phyloP scores from a whole-genome alignment of 106 monocot species.

The Dendrobium huoshanense region DNA sequence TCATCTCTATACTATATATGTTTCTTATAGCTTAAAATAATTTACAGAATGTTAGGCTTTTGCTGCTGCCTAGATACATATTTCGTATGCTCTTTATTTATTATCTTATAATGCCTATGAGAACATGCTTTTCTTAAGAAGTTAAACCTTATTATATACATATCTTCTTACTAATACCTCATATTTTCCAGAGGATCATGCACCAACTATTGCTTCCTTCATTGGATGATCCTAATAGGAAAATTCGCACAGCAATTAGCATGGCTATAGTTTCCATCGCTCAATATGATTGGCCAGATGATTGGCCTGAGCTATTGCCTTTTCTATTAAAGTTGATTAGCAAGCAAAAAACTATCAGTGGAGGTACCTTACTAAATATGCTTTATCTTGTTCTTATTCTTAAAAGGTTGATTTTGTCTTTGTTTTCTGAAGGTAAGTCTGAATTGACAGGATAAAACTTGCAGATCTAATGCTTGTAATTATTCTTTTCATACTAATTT shows the following conservation, averaged over 20 bases:
- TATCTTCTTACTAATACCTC: background rate
- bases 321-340: conserved; percentile 72
- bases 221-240: conserved; percentile 71
- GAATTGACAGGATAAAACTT: background rate
- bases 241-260: conserved; percentile 86
- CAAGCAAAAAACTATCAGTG: conserved; percentile 55
- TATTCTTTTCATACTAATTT: background rate
- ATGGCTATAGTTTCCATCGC: conserved; percentile 86
- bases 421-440: background rate
- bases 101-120: background rate
- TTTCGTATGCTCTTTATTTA: background rate
- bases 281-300: conserved; percentile 92
- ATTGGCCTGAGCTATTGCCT: conserved; percentile 90
- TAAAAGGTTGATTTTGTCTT: background rate
- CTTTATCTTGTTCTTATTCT: background rate
- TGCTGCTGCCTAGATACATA: background rate
- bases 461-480: background rate
- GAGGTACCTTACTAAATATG: conserved; percentile 44
- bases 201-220: conserved; percentile 70
- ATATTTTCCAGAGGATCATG: conserved; percentile 40
- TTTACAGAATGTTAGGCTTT: background rate
- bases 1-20: background rate
- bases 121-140: background rate
- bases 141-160: background rate
- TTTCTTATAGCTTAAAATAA: background rate